Conservation (phyloP, 1,139 yeast genomes). For the Debaryomyces udenii region DNA sequence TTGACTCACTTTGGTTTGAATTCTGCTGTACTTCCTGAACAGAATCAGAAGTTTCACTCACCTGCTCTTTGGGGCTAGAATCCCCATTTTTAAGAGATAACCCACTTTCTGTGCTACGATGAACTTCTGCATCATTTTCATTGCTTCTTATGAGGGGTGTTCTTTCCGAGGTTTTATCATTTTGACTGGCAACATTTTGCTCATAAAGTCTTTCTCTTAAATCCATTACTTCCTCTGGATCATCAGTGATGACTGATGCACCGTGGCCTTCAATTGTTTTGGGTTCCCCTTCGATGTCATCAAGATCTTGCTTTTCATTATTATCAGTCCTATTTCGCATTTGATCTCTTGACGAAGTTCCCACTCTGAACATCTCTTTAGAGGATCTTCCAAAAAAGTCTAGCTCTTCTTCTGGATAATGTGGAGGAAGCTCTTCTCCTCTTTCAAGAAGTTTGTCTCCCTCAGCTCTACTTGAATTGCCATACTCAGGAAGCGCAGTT, state of each 20-base stretch:
- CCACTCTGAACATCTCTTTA: conserved; percentile 21
- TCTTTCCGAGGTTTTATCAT: conserved; percentile 12
- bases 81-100: neutral
- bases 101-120: neutral
- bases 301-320: conserved; percentile 17
- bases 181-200: conserved; percentile 22
- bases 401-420: conserved; percentile 62
- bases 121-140: conserved; percentile 2
- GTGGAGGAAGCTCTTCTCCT: conserved; percentile 76
- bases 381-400: conserved; percentile 61
- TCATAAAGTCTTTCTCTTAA: conserved; percentile 42
- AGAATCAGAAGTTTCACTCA: neutral
- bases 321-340: conserved; percentile 13
- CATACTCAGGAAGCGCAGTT: conserved; percentile 46
- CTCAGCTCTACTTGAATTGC: conserved; percentile 23
- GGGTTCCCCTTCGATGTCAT: conserved; percentile 16
- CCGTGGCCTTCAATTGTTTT: conserved; percentile 16
- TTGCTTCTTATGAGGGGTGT: conserved; percentile 13
- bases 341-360: conserved; percentile 28
- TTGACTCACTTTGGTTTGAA: neutral
- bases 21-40: neutral
- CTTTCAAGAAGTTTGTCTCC: conserved; percentile 60
- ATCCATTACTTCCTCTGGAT: conserved; percentile 45
- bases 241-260: conserved; percentile 33
- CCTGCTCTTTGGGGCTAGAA: neutral